phyloP scores from a whole-genome alignment of 2,329 filamentous ascomycete species.

The Biscogniauxia mediterranea region DNA sequence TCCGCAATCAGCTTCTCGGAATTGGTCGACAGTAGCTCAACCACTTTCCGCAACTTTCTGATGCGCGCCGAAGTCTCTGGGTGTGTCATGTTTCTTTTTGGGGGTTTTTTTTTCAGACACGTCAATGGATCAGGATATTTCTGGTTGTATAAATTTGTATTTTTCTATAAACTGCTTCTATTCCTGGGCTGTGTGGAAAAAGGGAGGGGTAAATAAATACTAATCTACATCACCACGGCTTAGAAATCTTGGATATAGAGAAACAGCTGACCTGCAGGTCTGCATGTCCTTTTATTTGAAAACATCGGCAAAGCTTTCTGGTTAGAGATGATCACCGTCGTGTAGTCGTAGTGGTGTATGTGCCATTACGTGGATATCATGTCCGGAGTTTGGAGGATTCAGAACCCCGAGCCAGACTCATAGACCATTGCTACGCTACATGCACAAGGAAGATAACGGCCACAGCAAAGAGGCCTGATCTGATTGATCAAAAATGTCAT shows the following conservation, averaged over 20 bases:
- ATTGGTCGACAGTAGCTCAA: conserved; percentile 15
- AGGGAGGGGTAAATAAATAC: no score
- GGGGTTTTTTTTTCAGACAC: not conserved
- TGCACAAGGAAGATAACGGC: not conserved
- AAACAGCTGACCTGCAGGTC: no score
- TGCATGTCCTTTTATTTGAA: not conserved
- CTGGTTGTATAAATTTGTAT: not conserved
- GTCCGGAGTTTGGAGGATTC: not conserved
- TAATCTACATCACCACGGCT: no score
- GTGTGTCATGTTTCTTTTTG: not conserved
- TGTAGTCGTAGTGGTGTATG: not conserved
- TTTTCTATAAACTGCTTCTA: not conserved
- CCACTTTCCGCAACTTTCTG: conserved; percentile 12
- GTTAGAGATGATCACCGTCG: not conserved
- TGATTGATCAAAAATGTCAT: not conserved
- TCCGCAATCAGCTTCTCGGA: conserved; percentile 18
- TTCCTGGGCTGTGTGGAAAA: no score
- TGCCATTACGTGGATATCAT: not conserved
- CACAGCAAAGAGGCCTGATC: not conserved
- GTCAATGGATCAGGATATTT: not conserved
- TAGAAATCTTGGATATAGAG: no score
- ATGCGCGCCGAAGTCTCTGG: not conserved
- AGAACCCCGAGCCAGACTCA: not conserved
- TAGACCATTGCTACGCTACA: not conserved
- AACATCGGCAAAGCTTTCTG: not conserved